These are phyloP conservation scores for Elsinoe australis DNA, from an alignment of 2,329 filamentous ascomycete genomes.

Conservation along the genomic window DNA sequence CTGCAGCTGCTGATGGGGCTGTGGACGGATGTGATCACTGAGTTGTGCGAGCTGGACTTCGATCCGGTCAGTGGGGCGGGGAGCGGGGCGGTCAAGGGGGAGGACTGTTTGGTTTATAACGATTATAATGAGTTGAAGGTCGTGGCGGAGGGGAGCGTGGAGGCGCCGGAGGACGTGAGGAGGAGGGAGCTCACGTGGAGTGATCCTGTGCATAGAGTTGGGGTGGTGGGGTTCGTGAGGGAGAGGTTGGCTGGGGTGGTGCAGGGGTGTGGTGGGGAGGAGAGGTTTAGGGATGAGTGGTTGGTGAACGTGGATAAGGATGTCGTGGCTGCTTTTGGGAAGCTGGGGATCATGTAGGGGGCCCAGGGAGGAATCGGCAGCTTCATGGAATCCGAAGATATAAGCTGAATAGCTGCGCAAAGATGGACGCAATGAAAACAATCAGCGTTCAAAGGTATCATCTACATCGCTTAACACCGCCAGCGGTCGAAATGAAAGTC, in stretches of 20 bases:
- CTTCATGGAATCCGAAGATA: too few relatives aligned
- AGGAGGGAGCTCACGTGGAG: conserved; percentile 45
- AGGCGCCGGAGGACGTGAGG: conserved; percentile 40
- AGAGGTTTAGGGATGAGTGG: conserved; percentile 60
- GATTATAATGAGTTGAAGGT: conserved; percentile 23
- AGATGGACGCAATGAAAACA: too few relatives aligned
- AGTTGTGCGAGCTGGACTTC: conserved; percentile 55
- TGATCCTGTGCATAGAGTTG: conserved; percentile 62
- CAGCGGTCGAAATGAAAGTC: background rate
- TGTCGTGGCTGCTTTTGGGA: conserved; percentile 57
- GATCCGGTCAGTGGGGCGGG: conserved; percentile 26
- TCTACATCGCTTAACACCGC: too few relatives aligned
- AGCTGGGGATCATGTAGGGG: conserved; percentile 28
- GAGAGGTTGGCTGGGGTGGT: conserved; percentile 55
- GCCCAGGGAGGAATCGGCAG: too few relatives aligned
- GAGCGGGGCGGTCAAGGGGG: conserved; percentile 24
- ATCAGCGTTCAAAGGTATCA: conserved; percentile 6
- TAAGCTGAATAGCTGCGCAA: too few relatives aligned
- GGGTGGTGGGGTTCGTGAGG: conserved; percentile 57
- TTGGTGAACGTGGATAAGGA: conserved; percentile 67
- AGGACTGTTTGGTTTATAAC: conserved; percentile 37
- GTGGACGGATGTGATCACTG: conserved; percentile 63
- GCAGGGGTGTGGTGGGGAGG: conserved; percentile 54
- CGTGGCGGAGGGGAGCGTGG: conserved; percentile 22
- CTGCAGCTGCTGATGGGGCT: conserved; percentile 68